These are phyloP conservation scores for Arthrobotrys iridis DNA, from an alignment of 2,329 filamentous ascomycete genomes.

Conservation along the genomic window DNA sequence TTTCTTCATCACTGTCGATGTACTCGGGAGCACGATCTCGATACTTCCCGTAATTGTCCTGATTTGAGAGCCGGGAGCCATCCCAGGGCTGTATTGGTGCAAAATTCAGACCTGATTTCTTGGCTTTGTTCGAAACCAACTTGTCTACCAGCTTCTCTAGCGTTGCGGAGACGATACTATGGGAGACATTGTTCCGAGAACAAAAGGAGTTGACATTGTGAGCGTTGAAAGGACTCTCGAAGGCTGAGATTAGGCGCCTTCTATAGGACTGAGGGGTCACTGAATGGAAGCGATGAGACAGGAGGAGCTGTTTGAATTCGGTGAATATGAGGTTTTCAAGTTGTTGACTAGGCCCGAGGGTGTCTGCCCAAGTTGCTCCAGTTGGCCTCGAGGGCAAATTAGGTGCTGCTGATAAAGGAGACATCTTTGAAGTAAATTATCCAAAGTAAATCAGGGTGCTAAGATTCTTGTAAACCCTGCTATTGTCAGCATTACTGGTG, in stretches of 20 bases:
- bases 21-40: too few species aligned
- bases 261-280: background rate
- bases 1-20: background rate
- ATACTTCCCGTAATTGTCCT: background rate
- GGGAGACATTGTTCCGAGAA: background rate
- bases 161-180: background rate
- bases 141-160: background rate
- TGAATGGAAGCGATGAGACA: background rate
- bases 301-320: slow-evolving; percentile 19
- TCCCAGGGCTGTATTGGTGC: background rate
- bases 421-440: too few species aligned
- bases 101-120: background rate
- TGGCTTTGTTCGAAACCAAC: background rate
- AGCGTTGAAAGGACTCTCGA: background rate
- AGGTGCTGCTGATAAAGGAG: background rate
- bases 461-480: too few species aligned
- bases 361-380: background rate
- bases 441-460: too few species aligned
- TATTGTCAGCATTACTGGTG: too few species aligned
- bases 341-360: background rate
- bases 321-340: slow-evolving; percentile 11
- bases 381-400: too few species aligned
- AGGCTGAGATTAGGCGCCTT: background rate
- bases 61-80: too few species aligned
- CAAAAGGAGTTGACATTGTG: slow-evolving; percentile 17